Base-by-base conservation (phyloP, 495 filamentous ascomycete species). In the Oleoguttula mirabilis region DNA sequence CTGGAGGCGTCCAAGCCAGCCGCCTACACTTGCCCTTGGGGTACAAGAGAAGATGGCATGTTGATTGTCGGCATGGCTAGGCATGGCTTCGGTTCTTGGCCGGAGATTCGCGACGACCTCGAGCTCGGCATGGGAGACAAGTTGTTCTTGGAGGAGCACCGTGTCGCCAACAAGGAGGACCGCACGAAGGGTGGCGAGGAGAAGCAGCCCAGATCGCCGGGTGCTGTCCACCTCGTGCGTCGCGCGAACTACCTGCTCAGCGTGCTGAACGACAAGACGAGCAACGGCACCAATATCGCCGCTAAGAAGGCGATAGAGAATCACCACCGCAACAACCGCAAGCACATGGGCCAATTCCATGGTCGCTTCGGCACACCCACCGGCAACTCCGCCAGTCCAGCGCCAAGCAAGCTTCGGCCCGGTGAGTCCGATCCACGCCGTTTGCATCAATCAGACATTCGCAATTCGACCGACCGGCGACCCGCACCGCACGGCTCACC, bases 101-200 rank as follows among this genome's bases (percentile, higher is more conserved):
- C 74, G 3, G 74, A 82, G 45, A 96, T 99, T 53, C 77, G 88
- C 8, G 92, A 96, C 51, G 90, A 99, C 55, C 67, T 75, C 4
- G 87, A 94, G 38, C 72, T 99, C 14, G 78, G 71, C 3, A 79
- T 99, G 63, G 68, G 69, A 2, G 90, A 94, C 49, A 96, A 94
- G 56, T 86, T 96, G 58, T 99, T 92, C 66, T 60, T 99, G 4
- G 90, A 99, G 58, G 90, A 99, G 55, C 88, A 95, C 57, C 82
- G 88, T n/a, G 88, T 95, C 17, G 92, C 88, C 57, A 83, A 92
- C 60, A 96, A 96, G 54, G 88, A 87, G 48, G 84, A 94, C 52
- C 82, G 90, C 14, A 71, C 69, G 46, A 84, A 84, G 50, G 74
- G 66, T 1, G 47, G 41, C 16, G 36, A 51, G 24, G 84, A 90